These are phyloP conservation scores for Rhodotorula glutinis DNA, from an alignment of 1,284 basidiomycete species.

Conservation along the genomic window DNA sequence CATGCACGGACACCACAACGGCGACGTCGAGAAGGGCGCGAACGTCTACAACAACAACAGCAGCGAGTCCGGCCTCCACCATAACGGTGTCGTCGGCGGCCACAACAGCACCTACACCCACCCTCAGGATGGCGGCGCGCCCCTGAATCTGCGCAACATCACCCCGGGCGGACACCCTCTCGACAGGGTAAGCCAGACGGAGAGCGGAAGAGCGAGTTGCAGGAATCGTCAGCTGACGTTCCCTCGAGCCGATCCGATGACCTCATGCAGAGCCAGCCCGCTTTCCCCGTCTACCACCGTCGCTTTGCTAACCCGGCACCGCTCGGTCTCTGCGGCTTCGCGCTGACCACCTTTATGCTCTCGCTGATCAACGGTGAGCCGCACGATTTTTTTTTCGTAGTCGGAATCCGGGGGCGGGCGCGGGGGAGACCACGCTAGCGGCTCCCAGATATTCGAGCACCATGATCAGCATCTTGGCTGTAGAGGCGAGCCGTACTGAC, in stretches of 20 bases:
- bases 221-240: not conserved
- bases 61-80: not conserved
- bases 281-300: constrained; percentile 36
- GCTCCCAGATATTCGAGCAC: no score
- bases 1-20: not conserved
- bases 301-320: constrained; percentile 56
- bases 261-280: constrained; percentile 9
- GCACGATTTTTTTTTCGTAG: not conserved
- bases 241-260: no score
- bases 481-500: no score
- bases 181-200: not conserved
- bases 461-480: no score
- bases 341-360: constrained; percentile 33
- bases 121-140: constrained; percentile 26
- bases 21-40: not conserved
- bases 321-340: constrained; percentile 47
- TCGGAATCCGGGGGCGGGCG: not conserved
- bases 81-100: not conserved
- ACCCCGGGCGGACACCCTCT: constrained; percentile 30
- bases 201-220: not conserved
- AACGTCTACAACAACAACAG: not conserved
- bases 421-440: not conserved
- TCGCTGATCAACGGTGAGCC: constrained; percentile 30
- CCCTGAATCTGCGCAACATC: constrained; percentile 25
- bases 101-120: constrained; percentile 13